These are phyloP conservation scores for Musa acuminata DNA, from an alignment of 176 grass and related monocot species.

Conservation along the genomic window DNA sequence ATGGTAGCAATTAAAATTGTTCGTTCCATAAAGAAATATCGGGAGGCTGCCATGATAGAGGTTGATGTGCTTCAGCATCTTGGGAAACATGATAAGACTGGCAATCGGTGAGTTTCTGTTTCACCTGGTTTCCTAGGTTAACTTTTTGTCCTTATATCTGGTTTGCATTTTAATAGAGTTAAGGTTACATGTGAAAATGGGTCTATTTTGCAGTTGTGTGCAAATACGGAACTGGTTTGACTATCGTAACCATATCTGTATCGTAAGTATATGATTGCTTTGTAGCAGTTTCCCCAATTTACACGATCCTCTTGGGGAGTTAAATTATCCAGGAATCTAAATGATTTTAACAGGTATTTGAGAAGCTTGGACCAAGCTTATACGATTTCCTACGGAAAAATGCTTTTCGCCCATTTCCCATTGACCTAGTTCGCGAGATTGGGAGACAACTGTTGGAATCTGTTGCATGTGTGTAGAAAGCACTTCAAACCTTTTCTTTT, in stretches of 20 bases:
- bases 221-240: conserved; percentile 97
- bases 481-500: background rate
- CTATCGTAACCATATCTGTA: conserved; percentile 94
- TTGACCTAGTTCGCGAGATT: conserved; percentile 13
- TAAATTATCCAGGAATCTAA: background rate
- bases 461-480: conserved; percentile 5
- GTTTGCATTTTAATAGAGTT: conserved; percentile 7
- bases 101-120: background rate
- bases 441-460: conserved; percentile 11
- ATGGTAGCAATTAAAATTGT: conserved; percentile 21
- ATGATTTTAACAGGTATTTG: conserved; percentile 17
- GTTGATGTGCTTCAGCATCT: conserved; percentile 7
- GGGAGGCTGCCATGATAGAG: conserved; percentile 14
- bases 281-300: conserved; percentile 4
- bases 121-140: background rate
- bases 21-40: conserved; percentile 11
- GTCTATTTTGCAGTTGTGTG: conserved; percentile 73
- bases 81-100: conserved; percentile 1
- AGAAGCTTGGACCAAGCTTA: conserved; percentile 18
- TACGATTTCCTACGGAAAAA: conserved; percentile 14
- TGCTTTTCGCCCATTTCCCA: conserved; percentile 12
- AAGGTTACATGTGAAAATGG: conserved; percentile 28
- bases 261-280: conserved; percentile 66
- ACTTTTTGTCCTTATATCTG: conserved; percentile 11
- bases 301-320: background rate